Evolutionary conservation across 768 basidiomycete genomes (phyloP).

Genomic region (Podaxis rugospora): DNA sequence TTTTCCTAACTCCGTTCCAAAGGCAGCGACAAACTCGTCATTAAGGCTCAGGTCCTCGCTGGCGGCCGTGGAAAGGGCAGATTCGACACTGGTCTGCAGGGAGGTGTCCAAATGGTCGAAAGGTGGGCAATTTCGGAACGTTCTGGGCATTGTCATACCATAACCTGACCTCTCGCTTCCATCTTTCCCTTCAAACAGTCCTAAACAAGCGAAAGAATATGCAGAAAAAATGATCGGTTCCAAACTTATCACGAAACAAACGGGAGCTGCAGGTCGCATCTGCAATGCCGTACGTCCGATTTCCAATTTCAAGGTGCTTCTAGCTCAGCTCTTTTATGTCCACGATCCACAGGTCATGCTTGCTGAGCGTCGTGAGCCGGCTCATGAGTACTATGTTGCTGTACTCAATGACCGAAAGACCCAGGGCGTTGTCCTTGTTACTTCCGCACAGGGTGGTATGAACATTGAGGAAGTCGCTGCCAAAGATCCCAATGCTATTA

Average conservation of each 20-base stretch:
- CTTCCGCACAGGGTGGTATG: slow-evolving; percentile 96
- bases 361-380: slow-evolving; percentile 88
- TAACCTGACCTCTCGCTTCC: slow-evolving; percentile 3
- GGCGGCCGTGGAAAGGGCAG: slow-evolving; percentile 98
- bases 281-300: slow-evolving; percentile 81
- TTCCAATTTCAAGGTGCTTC: not conserved
- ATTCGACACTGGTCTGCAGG: slow-evolving; percentile 94
- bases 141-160: not conserved
- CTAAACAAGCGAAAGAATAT: slow-evolving; percentile 82
- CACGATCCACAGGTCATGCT: slow-evolving; percentile 77
- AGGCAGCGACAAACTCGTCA: slow-evolving; percentile 82
- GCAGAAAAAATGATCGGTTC: slow-evolving; percentile 93
- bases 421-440: slow-evolving; percentile 89
- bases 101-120: slow-evolving; percentile 93
- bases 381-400: slow-evolving; percentile 98
- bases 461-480: slow-evolving; percentile 99
- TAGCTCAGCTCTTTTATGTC: not conserved
- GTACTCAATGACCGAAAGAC: slow-evolving; percentile 91
- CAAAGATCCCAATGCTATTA: slow-evolving; percentile 90
- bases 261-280: slow-evolving; percentile 84
- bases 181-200: slow-evolving; percentile 35
- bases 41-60: slow-evolving; percentile 98
- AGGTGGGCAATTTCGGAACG: slow-evolving; percentile 42
- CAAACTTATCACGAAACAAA: slow-evolving; percentile 98
- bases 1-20: slow-evolving; percentile 2